phyloP scores from a whole-genome alignment of 83 land plant genomes.

The Picea mariana region DNA sequence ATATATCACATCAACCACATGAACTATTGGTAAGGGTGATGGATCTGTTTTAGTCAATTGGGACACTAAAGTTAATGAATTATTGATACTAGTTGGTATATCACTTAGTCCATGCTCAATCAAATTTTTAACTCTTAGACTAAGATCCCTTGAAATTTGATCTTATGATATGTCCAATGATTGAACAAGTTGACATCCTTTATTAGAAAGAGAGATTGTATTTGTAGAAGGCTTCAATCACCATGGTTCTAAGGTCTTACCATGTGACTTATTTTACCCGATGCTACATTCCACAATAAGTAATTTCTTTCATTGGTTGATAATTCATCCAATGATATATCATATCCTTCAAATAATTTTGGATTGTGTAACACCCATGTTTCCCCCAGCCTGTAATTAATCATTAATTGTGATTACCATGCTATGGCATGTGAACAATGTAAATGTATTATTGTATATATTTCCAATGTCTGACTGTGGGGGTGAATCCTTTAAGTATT shows the following conservation, averaged over 20 bases:
- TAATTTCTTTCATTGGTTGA: constrained; percentile 59
- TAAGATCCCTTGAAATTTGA: neutral
- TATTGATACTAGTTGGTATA: constrained; percentile 66
- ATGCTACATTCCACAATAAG: constrained; percentile 65
- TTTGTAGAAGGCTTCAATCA: constrained; percentile 51
- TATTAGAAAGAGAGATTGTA: constrained; percentile 51
- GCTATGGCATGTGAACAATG: no score
- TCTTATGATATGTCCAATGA: constrained; percentile 18
- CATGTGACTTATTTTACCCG: constrained; percentile 25
- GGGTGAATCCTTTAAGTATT: no score
- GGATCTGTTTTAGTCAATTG: constrained; percentile 52
- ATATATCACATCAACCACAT: constrained; percentile 67
- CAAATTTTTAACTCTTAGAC: constrained; percentile 19
- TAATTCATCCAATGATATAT: constrained; percentile 58
- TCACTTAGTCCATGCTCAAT: constrained; percentile 22
- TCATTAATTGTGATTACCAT: no score
- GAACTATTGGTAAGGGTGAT: constrained; percentile 71
- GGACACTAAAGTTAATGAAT: constrained; percentile 51
- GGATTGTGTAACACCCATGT: no score
- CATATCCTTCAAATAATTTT: constrained; percentile 32
- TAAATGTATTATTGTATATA: no score
- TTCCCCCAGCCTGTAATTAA: no score
- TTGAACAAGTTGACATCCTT: constrained; percentile 53
- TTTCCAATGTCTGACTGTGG: no score
- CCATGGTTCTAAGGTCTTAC: no score